These are phyloP conservation scores for Anthracocystis walkeri DNA, from an alignment of 1,284 basidiomycete species.

Conservation along the genomic window DNA sequence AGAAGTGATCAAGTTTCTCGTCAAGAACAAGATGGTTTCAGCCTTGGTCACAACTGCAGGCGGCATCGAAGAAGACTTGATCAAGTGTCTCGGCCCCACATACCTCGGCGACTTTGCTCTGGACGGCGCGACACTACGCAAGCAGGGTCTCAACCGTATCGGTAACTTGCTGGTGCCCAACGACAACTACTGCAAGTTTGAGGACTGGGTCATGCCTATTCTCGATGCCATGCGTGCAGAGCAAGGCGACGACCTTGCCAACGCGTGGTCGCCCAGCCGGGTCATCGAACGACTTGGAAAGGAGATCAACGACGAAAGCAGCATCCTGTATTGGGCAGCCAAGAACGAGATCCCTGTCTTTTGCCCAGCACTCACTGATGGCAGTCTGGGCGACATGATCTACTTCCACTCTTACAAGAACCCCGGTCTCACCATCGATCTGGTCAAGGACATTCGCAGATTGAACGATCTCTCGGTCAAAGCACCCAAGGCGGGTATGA, in stretches of 20 bases:
- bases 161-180: conserved; percentile 98
- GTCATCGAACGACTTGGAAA: conserved; percentile 92
- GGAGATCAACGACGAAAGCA: conserved; percentile 94
- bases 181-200: conserved; percentile 99
- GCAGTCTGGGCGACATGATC: conserved; percentile 98
- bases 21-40: conserved; percentile 90
- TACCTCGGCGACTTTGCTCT: conserved; percentile 89
- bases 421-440: conserved; percentile 89
- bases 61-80: conserved; percentile 98
- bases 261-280: conserved; percentile 88
- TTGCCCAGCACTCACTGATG: conserved; percentile 97
- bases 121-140: conserved; percentile 87
- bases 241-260: conserved; percentile 77
- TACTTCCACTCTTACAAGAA: conserved; percentile 88
- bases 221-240: conserved; percentile 91
- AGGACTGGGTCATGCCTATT: conserved; percentile 97
- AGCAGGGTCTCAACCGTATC: conserved; percentile 91
- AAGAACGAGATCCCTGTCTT: conserved; percentile 97
- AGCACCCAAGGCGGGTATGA: conserved; percentile 96
- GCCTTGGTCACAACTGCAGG: conserved; percentile 97
- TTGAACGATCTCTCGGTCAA: conserved; percentile 91
- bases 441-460: conserved; percentile 91
- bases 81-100: conserved; percentile 96
- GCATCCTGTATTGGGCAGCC: conserved; percentile 97
- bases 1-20: conserved; percentile 91